Evolutionary conservation across 169 alveolate genomes (phyloP), one percentile per base, ranked within the genome.

Genomic region (Plasmodium falciparum): DNA sequence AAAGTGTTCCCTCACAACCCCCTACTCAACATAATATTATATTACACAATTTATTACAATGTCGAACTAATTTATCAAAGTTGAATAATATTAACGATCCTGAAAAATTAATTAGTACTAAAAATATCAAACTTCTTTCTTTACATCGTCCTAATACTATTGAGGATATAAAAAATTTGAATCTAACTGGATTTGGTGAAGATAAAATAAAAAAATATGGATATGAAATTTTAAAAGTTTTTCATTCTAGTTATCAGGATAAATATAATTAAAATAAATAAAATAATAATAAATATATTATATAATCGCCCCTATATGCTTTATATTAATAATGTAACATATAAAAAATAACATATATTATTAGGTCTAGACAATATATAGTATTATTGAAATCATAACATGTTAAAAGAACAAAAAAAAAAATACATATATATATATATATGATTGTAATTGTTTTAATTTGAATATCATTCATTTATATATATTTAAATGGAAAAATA

Each of bases 101-200:
- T n/a, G 91, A 83, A 83, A 67, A 83, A 83, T 43, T 83, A 69
- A 83, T 83, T 3, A 83, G 86, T 66, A 83, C 91, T 56, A 83
- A 83, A 47, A 83, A 83, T 69, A 69, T 83, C 69, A 83, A 83
- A 83, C 63, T 83, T 24, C 29, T 83, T 12, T 52, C 71, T 26
- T 45, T 83, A 47, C 85, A 83, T 70, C 72, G 58, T 45, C 91
- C 91, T 45, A 69, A 15, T 12, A 39, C 85, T 4, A 67, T 70
- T 58, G 91, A 83, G 13, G 91, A 83, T 26, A 67, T 83, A 6
- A 67, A 47, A 24, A 83, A 83, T 43, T 56, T 83, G 43, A 67
- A 70, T 47, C 50, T 83, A 26, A 69, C 54, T 22, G 91, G 91
- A 54, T 83, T 83, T 50, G 74, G 91, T 39, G 91, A 83, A 69